A percentile compares a stretch with the other conserved stretches of the same genome.
Evolutionary conservation across 2,329 filamentous ascomycete genomes (phyloP).

Genomic region (Knoxdaviesia proteae): DNA sequence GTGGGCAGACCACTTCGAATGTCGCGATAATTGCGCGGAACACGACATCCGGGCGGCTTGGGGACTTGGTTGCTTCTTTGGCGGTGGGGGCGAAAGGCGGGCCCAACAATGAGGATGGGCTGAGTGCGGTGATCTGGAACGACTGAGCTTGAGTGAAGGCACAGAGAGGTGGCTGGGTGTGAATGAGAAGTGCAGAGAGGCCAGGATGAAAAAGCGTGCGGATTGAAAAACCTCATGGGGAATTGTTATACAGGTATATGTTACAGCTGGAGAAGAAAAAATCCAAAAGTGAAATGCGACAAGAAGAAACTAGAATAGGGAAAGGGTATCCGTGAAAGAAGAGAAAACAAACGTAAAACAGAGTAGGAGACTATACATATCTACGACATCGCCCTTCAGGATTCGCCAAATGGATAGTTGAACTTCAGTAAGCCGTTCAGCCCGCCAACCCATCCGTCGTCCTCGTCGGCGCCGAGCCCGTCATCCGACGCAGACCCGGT

Average conservation of each 20-base stretch:
- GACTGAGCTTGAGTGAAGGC: conserved; percentile 11
- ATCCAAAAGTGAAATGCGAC: neutral
- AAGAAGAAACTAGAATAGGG: neutral
- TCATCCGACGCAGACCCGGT: conserved; percentile 6
- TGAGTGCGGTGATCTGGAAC: conserved; percentile 26
- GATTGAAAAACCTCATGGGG: no score
- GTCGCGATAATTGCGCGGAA: conserved; percentile 38
- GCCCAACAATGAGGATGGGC: conserved; percentile 22
- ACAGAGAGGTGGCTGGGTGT: neutral
- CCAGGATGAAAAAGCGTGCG: no score
- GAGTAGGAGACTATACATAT: no score
- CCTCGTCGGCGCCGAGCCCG: conserved; percentile 27
- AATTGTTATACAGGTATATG: no score
- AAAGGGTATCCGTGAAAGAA: no score
- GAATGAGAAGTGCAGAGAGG: neutral
- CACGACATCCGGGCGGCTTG: conserved; percentile 30
- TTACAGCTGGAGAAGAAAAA: neutral
- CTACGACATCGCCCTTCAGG: neutral
- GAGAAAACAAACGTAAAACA: no score
- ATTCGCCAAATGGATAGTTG: conserved; percentile 73
- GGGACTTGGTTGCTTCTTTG: conserved; percentile 20
- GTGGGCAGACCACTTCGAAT: conserved; percentile 35
- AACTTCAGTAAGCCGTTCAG: conserved; percentile 89
- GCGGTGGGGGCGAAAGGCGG: conserved; percentile 18
- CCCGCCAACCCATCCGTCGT: conserved; percentile 93